phyloP scores from a whole-genome alignment of 257 asterid genomes.

The Osmanthus fragrans region DNA sequence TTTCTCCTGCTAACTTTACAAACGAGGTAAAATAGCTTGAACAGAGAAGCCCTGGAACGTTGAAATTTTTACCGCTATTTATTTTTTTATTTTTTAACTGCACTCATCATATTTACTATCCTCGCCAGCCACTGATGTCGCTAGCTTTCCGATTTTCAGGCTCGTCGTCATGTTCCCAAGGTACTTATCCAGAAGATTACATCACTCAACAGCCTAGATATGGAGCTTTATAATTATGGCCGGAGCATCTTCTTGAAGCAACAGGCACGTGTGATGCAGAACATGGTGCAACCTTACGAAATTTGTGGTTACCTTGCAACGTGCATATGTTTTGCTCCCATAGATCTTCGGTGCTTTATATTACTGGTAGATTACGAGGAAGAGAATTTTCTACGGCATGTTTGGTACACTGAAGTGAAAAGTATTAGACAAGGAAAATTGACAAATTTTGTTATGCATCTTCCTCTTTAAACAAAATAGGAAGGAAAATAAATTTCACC shows the following conservation, averaged over 20 bases:
- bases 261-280: constrained; percentile 41
- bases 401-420: neutral
- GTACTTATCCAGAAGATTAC: constrained; percentile 62
- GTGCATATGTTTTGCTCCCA: neutral
- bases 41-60: neutral
- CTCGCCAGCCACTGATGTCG: no score
- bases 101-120: neutral
- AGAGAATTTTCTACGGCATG: neutral
- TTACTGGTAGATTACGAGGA: neutral
- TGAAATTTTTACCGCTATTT: neutral
- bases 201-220: constrained; percentile 67
- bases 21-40: constrained; percentile 60
- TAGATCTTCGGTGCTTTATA: neutral
- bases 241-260: constrained; percentile 62
- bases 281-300: constrained; percentile 16
- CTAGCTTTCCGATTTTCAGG: constrained; percentile 45
- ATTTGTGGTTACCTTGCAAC: neutral
- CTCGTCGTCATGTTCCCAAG: constrained; percentile 57
- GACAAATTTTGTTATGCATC: neutral
- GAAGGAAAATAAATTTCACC: neutral
- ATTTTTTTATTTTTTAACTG: neutral
- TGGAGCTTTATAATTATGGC: constrained; percentile 76
- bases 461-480: neutral
- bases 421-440: neutral
- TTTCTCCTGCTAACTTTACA: constrained; percentile 84